Evolutionary conservation across 2,329 filamentous ascomycete species (phyloP), one percentile per base, ranked within the genome.

Genomic region (Cadophora sp.): DNA sequence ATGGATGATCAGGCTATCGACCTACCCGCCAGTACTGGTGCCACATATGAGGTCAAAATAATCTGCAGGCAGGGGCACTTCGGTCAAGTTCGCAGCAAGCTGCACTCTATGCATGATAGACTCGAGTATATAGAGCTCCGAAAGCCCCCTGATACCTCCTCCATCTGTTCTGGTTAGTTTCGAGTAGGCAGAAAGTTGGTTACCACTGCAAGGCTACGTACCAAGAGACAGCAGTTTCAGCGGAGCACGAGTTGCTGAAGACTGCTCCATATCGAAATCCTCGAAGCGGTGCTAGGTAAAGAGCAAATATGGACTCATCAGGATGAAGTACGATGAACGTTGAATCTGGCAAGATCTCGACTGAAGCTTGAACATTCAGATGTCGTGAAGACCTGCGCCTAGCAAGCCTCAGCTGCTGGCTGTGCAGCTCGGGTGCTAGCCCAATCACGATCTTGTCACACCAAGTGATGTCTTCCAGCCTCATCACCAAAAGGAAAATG

Each of bases 111-210:
- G 33, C 72, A 75, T 72, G 20, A 75, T 71, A 13, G 68, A 50
- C 4, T 71, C 36, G 2, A 74, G 62, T 20, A 75, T 74, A 13
- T 72, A 18, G 5, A 75, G 65, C 20, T 69, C 68, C 0, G 73
- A 75, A 16, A 75, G 43, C 0, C 73, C 73, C 2, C 72, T 59
- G 45, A 74, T 70, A 9, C 73, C 73, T 3, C 73, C 73, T 9
- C 73, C 73, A 65, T 73, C 69, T 72, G 24, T 51, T 5, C 4
- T n/a, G 4, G 7, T 30, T 14, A 51, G 48, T 33, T 24, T 27
- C 22, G 22, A 50, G 11, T 24, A 13, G 3, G 11, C 9, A 27
- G 27, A 30, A 30, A n/a, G 3, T 6, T 4, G 2, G 45, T 7
- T 4, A 22, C 8, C 18, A 22, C n/a, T 2, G 16, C 48, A 51